phyloP scores from a whole-genome alignment of 495 filamentous ascomycete species.

The Platismatia glauca region DNA sequence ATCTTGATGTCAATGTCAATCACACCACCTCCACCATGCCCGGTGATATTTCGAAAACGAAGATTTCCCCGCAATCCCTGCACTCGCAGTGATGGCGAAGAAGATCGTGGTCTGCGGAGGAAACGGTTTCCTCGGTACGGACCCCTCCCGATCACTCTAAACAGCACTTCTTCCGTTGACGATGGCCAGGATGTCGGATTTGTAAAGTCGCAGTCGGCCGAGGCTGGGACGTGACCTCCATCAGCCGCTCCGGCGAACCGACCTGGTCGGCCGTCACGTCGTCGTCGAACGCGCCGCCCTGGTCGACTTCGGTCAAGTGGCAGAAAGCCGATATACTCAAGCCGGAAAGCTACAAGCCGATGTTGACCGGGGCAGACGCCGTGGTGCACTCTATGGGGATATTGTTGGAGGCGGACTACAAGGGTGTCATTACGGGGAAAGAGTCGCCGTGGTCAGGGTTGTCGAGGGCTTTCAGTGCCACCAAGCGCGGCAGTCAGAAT shows the following conservation, averaged over 20 bases:
- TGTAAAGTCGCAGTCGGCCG: conserved; percentile 75
- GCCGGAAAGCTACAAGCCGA: conserved; percentile 63
- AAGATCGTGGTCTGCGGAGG: conserved; percentile 81
- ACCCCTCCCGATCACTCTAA: conserved; percentile 15
- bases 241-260: conserved; percentile 86
- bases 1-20: conserved; percentile 1
- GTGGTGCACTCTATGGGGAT: conserved; percentile 94
- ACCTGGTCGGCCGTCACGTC: conserved; percentile 71
- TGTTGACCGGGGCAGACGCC: conserved; percentile 64
- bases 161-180: conserved; percentile 7
- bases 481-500: conserved; percentile 48
- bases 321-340: conserved; percentile 76
- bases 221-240: conserved; percentile 81
- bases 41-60: background rate
- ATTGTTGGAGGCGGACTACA: conserved; percentile 96
- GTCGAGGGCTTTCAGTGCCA: conserved; percentile 61
- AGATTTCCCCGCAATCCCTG: background rate
- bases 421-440: conserved; percentile 73
- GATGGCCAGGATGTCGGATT: conserved; percentile 61
- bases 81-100: conserved; percentile 22
- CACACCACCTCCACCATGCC: background rate
- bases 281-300: conserved; percentile 61
- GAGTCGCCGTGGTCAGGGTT: conserved; percentile 70
- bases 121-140: conserved; percentile 75
- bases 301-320: conserved; percentile 79